Conservation (phyloP, 495 filamentous ascomycete species). For the Trichoderma virens region DNA sequence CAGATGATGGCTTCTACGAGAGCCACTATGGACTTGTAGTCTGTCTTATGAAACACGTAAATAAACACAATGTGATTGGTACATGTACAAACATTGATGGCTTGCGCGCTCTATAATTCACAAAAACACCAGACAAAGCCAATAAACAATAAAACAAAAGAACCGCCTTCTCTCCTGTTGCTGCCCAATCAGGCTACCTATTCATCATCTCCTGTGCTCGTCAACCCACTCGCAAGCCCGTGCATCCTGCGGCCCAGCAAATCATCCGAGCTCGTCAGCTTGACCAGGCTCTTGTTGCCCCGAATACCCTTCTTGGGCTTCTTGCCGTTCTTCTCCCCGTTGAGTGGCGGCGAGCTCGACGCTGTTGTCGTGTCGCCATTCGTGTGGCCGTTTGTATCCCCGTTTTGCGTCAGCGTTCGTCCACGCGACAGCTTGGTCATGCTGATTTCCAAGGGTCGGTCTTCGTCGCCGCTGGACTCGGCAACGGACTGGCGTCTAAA, state of each 20-base stretch:
- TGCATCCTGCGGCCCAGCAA: conserved; percentile 21
- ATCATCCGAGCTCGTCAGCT: conserved; percentile 41
- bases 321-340: conserved; percentile 29
- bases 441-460: conserved; percentile 72
- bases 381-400: background rate
- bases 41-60: too few relatives aligned
- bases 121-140: background rate
- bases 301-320: conserved; percentile 24
- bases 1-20: too few relatives aligned
- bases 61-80: too few relatives aligned
- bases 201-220: conserved; percentile 9
- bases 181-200: too few relatives aligned
- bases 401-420: conserved; percentile 12
- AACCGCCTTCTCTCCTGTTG: too few relatives aligned
- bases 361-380: background rate
- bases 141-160: background rate
- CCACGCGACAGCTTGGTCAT: conserved; percentile 34
- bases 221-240: conserved; percentile 19
- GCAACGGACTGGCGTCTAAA: conserved; percentile 34
- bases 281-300: conserved; percentile 51
- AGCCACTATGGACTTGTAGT: too few relatives aligned
- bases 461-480: conserved; percentile 74
- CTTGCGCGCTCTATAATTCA: background rate
- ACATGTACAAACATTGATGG: too few relatives aligned
- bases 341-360: conserved; percentile 10